phyloP scores from a whole-genome alignment of 78 protist genomes.

The Fonticula alba region DNA sequence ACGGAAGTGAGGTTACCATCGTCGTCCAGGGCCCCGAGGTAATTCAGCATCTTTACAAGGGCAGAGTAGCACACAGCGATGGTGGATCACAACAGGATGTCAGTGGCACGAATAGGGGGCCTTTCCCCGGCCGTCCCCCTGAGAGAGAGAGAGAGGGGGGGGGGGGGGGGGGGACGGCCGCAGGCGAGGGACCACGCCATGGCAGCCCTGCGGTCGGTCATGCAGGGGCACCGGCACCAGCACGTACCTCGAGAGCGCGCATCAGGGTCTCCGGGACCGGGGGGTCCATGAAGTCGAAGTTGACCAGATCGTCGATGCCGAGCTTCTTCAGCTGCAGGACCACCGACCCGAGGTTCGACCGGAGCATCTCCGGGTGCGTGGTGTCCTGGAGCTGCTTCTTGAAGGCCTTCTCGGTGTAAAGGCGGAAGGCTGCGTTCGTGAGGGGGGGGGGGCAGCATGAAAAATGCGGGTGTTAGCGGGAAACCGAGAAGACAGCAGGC shows the following conservation, averaged over 20 bases:
- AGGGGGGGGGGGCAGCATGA: too few relatives aligned
- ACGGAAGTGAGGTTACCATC: constrained; percentile 67
- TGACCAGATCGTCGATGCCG: constrained; percentile 87
- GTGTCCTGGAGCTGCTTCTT: constrained; percentile 57
- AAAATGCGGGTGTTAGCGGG: neutral
- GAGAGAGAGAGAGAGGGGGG: too few relatives aligned
- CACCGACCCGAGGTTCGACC: constrained; percentile 50
- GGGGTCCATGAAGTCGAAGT: constrained; percentile 96
- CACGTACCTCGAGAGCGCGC: constrained; percentile 66
- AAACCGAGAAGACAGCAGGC: too few relatives aligned
- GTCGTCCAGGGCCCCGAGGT: constrained; percentile 91
- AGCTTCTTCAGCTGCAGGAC: constrained; percentile 74
- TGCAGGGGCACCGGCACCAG: neutral
- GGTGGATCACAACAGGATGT: too few relatives aligned
- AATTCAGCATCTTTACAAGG: constrained; percentile 85
- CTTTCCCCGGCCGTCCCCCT: too few relatives aligned
- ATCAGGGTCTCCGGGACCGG: constrained; percentile 95
- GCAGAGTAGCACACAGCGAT: too few relatives aligned
- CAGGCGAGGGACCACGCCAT: constrained; percentile 11
- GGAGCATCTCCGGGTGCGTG: constrained; percentile 93
- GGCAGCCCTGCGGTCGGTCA: neutral
- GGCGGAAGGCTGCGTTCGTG: too few relatives aligned
- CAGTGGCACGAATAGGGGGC: too few relatives aligned
- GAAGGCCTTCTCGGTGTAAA: constrained; percentile 72
- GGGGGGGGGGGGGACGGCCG: too few relatives aligned